phyloP scores from a whole-genome alignment of 2,329 filamentous ascomycete genomes.

The Hymenoscyphus scutula region DNA sequence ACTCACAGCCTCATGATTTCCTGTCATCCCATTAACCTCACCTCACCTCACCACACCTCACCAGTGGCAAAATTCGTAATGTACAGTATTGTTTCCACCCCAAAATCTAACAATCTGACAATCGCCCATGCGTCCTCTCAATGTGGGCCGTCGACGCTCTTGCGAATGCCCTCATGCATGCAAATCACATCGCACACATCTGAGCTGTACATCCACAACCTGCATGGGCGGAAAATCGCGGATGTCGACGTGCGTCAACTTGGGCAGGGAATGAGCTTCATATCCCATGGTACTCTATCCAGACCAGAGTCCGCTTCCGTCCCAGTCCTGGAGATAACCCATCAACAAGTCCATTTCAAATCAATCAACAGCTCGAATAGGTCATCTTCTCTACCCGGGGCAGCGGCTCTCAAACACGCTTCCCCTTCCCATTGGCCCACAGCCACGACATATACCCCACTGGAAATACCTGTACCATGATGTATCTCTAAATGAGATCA shows the following conservation, averaged over 20 bases:
- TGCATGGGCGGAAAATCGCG: conserved; percentile 2
- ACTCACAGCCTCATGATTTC: too few species aligned
- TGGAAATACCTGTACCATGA: too few species aligned
- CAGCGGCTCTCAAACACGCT: background rate
- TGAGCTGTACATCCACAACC: background rate
- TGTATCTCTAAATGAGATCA: too few species aligned
- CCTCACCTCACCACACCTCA: too few species aligned
- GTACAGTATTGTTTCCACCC: background rate
- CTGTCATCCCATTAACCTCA: too few species aligned
- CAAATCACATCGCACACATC: too few species aligned
- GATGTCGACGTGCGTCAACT: background rate
- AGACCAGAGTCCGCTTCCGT: background rate
- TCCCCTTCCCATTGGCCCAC: background rate
- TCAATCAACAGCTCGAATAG: background rate
- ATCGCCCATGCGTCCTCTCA: background rate
- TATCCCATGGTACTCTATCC: too few species aligned
- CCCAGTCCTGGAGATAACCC: background rate
- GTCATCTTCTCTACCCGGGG: background rate
- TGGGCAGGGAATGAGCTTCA: background rate
- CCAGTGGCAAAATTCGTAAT: too few species aligned
- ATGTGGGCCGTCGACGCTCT: too few species aligned
- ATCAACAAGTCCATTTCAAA: background rate
- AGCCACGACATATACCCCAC: background rate
- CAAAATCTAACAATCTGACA: background rate
- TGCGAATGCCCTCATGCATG: too few species aligned